A percentile compares a stretch with the other conserved stretches of the same genome.
phyloP scores from a whole-genome alignment of 768 basidiomycete genomes.

The Pleurotus tuoliensis region DNA sequence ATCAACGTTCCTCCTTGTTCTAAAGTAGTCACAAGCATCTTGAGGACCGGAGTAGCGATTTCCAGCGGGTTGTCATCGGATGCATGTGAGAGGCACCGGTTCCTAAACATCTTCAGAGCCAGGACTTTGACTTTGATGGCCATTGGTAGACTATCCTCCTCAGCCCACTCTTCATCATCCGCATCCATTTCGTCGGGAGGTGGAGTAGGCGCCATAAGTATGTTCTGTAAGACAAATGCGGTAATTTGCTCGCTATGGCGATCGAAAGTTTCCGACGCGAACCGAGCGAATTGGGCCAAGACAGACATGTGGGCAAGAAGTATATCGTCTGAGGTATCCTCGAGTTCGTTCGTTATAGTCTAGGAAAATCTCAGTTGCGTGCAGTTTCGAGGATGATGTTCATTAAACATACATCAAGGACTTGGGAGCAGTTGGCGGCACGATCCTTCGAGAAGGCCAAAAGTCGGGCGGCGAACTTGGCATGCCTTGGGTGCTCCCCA shows the following conservation, averaged over 20 bases:
- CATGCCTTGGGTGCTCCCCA: conserved; percentile 57
- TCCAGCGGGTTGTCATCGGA: conserved; percentile 54
- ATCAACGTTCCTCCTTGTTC: conserved; percentile 63
- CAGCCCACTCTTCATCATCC: conserved; percentile 66
- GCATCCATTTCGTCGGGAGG: conserved; percentile 49
- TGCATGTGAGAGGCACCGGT: conserved; percentile 73
- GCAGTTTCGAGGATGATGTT: background rate
- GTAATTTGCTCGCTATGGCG: conserved; percentile 72
- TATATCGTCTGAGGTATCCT: conserved; percentile 39
- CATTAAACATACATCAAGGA: conserved; percentile 57
- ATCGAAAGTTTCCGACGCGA: conserved; percentile 73
- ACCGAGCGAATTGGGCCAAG: conserved; percentile 69
- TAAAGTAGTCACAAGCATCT: conserved; percentile 71
- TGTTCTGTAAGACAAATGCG: conserved; percentile 62
- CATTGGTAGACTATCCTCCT: conserved; percentile 56
- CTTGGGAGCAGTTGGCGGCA: conserved; percentile 42
- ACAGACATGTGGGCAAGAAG: conserved; percentile 68
- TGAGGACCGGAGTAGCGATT: conserved; percentile 70
- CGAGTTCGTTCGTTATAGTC: conserved; percentile 55
- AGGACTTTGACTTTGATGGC: conserved; percentile 67
- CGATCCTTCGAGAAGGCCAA: conserved; percentile 57
- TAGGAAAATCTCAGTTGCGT: conserved; percentile 21
- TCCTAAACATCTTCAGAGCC: conserved; percentile 76
- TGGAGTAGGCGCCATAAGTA: conserved; percentile 57
- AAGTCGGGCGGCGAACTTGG: conserved; percentile 84